phyloP scores from a whole-genome alignment of 768 basidiomycete species.

The Agaricus bisporus region DNA sequence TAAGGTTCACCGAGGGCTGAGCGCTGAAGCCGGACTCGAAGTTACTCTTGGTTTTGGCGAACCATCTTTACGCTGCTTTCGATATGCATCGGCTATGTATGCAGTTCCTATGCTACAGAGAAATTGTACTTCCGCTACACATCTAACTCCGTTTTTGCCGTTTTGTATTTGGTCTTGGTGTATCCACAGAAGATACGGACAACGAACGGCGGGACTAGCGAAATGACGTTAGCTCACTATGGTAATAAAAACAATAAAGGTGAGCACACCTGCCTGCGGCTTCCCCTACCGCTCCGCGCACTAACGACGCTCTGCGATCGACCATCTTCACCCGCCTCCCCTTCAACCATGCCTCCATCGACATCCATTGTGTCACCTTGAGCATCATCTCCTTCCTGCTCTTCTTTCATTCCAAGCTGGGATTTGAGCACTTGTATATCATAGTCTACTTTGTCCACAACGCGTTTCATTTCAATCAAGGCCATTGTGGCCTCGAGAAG shows the following conservation, averaged over 20 bases:
- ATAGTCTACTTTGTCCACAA: constrained; percentile 80
- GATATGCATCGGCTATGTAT: not conserved
- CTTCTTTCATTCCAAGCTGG: constrained; percentile 44
- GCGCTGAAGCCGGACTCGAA: constrained; percentile 14
- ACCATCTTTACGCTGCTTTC: not conserved
- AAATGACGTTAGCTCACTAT: not conserved
- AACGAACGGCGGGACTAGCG: constrained; percentile 53
- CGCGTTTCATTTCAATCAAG: constrained; percentile 85
- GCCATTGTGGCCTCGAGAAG: constrained; percentile 66
- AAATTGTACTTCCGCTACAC: not conserved
- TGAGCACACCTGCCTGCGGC: constrained; percentile 53
- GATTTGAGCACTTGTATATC: constrained; percentile 71
- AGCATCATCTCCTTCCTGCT: constrained; percentile 31
- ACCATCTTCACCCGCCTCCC: constrained; percentile 32
- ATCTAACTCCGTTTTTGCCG: constrained; percentile 49
- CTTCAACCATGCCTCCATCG: constrained; percentile 35
- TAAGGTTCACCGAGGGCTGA: constrained; percentile 60
- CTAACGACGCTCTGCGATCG: constrained; percentile 65
- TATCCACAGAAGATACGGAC: constrained; percentile 75
- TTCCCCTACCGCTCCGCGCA: constrained; percentile 40
- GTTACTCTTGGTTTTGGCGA: not conserved
- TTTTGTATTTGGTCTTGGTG: constrained; percentile 49
- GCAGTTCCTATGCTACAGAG: not conserved
- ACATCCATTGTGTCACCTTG: constrained; percentile 41
- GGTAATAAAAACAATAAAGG: not conserved